These are phyloP conservation scores for Cylindrotheca closterium DNA, from an alignment of 108 stramenopile species.

Conservation along the genomic window DNA sequence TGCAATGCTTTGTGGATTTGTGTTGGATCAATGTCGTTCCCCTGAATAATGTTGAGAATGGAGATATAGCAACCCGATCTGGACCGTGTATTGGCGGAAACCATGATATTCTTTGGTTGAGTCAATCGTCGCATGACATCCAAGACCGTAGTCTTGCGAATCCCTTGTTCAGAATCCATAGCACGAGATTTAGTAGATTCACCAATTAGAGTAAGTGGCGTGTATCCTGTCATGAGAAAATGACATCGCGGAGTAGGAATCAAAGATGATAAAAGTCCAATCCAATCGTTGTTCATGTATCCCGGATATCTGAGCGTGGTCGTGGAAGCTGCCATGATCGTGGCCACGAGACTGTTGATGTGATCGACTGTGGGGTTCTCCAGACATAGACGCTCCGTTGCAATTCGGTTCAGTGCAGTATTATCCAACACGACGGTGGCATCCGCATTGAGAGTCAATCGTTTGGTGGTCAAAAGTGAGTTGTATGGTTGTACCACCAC, in stretches of 20 bases:
- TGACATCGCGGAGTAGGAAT: slow-evolving; percentile 99
- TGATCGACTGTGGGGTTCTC: slow-evolving; percentile 95
- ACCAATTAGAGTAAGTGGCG: slow-evolving; percentile 71
- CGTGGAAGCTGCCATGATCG: slow-evolving; percentile 98
- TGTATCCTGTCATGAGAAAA: slow-evolving; percentile 99
- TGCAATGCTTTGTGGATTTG: slow-evolving; percentile 99
- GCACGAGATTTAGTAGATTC: slow-evolving; percentile 5
- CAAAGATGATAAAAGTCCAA: slow-evolving; percentile 93
- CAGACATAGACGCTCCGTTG: slow-evolving; percentile 90
- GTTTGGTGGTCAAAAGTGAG: slow-evolving; percentile 93
- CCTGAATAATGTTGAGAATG: slow-evolving; percentile 98
- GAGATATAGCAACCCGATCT: slow-evolving; percentile 95
- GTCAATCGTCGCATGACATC: slow-evolving; percentile 99
- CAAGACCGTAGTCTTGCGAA: slow-evolving; percentile 98
- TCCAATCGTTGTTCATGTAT: slow-evolving; percentile 99
- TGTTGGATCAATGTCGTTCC: slow-evolving; percentile 94
- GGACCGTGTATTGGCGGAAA: slow-evolving; percentile 88
- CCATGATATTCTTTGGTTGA: slow-evolving; percentile 99
- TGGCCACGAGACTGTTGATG: slow-evolving; percentile 95
- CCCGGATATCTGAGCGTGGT: slow-evolving; percentile 98
- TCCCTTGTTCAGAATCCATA: slow-evolving; percentile 32
- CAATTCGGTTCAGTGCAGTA: slow-evolving; percentile 95
- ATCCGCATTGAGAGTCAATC: slow-evolving; percentile 97
- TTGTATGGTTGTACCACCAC: slow-evolving; percentile 99
- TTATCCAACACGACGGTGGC: slow-evolving; percentile 97